Base-by-base conservation (phyloP, 208 protist species). In the Acanthamoeba triangularis region DNA sequence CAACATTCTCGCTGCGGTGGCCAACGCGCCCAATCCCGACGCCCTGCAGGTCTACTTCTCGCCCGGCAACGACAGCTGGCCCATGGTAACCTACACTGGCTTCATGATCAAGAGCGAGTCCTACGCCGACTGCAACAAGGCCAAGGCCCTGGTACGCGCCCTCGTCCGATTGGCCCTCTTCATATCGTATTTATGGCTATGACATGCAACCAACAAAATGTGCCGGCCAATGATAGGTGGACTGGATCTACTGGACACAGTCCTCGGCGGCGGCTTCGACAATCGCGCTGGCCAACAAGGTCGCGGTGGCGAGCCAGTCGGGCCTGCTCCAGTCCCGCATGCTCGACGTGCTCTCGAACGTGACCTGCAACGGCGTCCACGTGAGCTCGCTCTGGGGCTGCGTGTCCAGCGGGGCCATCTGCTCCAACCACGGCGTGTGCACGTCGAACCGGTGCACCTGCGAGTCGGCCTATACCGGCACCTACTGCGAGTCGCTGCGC, bases 231-330 rank as follows among this genome's bases (percentile, higher is more conserved):
- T 47, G 5, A 47, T 16, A 69, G 85, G 59, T 72, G 4, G 85
- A 92, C 33, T 92, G 85, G 85, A 92, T 92, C 63, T 92, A 92
- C 41, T 92, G 85, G 85, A 92, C 54, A 0, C 85, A 92, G 41
- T 28, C 35, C 1, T 67, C 85, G 13, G 2, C 7, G n/a, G 54
- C 47, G n/a, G 85, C 85, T 0, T 16, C 20, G n/a, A 33, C 85
- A 0, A 92, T 92, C 63, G 85, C 85, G 8, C n/a, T 44, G 23
- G 78, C 78, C 11, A 85, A 85, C 47, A 49, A 85, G 25, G 78
- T 85, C 44, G 41, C 18, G 5, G 78, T 85, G 44, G 78, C 78
- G 7, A 85, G 78, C 47, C 41, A 33, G 25, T 59, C 35, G 0
- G 16, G 47, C 44, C 8, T 49, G 18, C 78, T 85, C 41, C 37